Conservation (phyloP, 208 protist species). For the Crithidia brevicula region DNA sequence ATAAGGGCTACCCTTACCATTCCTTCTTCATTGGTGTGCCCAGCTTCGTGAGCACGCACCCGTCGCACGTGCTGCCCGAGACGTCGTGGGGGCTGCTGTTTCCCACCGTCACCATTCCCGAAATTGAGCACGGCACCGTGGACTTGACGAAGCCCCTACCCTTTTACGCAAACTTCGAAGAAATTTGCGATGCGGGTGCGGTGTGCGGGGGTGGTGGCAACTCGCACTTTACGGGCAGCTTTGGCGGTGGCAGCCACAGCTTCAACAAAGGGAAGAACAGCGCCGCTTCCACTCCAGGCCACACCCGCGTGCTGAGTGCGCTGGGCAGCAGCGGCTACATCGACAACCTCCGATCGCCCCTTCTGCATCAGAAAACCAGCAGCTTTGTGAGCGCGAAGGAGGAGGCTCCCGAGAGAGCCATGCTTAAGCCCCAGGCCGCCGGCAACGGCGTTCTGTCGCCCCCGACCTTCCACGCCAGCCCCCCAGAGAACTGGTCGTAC, state of each 20-base stretch:
- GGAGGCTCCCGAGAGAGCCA: neutral
- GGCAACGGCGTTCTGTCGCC: conserved; percentile 23
- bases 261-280: conserved; percentile 17
- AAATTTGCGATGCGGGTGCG: conserved; percentile 34
- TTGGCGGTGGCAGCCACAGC: conserved; percentile 14
- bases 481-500: conserved; percentile 54
- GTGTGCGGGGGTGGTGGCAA: conserved; percentile 13
- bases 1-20: conserved; percentile 58
- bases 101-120: conserved; percentile 45
- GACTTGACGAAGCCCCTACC: conserved; percentile 35
- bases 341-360: conserved; percentile 14
- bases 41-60: conserved; percentile 46
- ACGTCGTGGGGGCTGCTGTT: conserved; percentile 57
- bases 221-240: conserved; percentile 15
- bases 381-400: conserved; percentile 26
- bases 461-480: conserved; percentile 28
- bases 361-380: conserved; percentile 23
- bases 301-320: conserved; percentile 24
- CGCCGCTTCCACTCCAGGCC: conserved; percentile 6
- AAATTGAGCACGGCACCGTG: conserved; percentile 31
- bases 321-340: conserved; percentile 26
- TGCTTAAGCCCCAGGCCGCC: neutral
- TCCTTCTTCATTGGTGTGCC: conserved; percentile 71
- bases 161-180: conserved; percentile 45
- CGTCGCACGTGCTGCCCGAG: conserved; percentile 32